phyloP scores from a whole-genome alignment of 257 asterid genomes.

The Gentiana dahurica region DNA sequence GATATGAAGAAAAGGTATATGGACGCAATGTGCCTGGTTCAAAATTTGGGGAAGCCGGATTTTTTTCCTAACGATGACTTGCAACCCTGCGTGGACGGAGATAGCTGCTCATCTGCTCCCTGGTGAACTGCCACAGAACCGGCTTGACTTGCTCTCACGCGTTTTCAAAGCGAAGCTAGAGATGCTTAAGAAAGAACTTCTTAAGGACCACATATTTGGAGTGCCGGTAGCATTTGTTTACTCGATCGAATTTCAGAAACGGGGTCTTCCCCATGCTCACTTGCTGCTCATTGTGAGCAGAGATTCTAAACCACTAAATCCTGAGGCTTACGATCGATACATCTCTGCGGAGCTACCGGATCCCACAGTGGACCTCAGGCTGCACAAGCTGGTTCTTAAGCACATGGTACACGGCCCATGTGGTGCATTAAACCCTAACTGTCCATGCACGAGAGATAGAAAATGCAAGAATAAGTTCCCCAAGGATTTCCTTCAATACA shows the following conservation, averaged over 20 bases:
- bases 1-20: too few relatives aligned
- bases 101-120: not conserved
- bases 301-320: not conserved
- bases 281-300: not conserved
- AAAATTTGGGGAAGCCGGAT: too few relatives aligned
- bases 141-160: not conserved
- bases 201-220: not conserved
- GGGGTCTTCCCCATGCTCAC: not conserved
- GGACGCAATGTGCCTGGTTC: too few relatives aligned
- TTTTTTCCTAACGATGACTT: too few relatives aligned
- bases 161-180: too few relatives aligned
- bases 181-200: not conserved
- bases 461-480: conserved; percentile 8
- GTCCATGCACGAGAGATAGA: not conserved
- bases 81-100: not conserved
- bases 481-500: not conserved
- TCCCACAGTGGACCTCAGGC: not conserved
- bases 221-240: not conserved
- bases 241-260: not conserved
- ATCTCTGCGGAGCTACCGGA: not conserved
- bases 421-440: not conserved
- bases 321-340: not conserved
- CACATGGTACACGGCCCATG: conserved; percentile 13
- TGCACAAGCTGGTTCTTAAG: not conserved
- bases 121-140: not conserved